Base-by-base conservation (phyloP, 805 yeast species). In the Saccharomycopsis amapae region DNA sequence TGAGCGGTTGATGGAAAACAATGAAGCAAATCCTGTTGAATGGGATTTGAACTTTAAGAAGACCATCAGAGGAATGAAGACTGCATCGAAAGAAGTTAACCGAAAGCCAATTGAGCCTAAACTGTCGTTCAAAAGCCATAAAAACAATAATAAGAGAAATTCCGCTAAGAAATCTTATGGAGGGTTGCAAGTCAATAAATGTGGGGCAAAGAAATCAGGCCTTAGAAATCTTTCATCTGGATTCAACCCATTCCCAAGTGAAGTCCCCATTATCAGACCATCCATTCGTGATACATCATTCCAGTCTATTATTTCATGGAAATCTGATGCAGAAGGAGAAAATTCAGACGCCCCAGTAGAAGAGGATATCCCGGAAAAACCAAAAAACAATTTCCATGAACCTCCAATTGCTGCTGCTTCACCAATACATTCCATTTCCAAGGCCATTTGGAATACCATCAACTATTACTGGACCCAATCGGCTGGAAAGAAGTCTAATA, bases 381-480 rank as follows among this genome's bases (percentile, higher is more conserved):
- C 24, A 17, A 9, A 2, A 2, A 9, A 20, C n/a, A 23, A 23
- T 36, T 15, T 15, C n/a, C 32, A 13, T 28, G 32, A 28, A 28
- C 39, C 39, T 17, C 39, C 26, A 36, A 36, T 10, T 17, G 26
- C 39, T 10, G 10, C 39, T 12, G 6, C 24, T 10, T 12, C 17
- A 17, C 7, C 23, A 10, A n/a, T 23, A 6, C 35, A 34, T 9
- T 15, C 19, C 2, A n/a, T 38, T 30, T 32, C 38, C 39, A 20
- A 30, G 10, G 37, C 46, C 13, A 22, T 43, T 25, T 37, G 42
- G 42, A 43, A 38, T 23, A n/a, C 26, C 31, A 4, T 43, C 3
- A 43, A 32, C 26, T 37, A 36, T 20, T 43, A 43, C 32, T 43
- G 46, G 46, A 28, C 6, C 5, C 26, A 6, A 17, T 10, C 41